These are phyloP conservation scores for Punica granatum DNA, from an alignment of 345 rosid species.

Conservation along the genomic window DNA sequence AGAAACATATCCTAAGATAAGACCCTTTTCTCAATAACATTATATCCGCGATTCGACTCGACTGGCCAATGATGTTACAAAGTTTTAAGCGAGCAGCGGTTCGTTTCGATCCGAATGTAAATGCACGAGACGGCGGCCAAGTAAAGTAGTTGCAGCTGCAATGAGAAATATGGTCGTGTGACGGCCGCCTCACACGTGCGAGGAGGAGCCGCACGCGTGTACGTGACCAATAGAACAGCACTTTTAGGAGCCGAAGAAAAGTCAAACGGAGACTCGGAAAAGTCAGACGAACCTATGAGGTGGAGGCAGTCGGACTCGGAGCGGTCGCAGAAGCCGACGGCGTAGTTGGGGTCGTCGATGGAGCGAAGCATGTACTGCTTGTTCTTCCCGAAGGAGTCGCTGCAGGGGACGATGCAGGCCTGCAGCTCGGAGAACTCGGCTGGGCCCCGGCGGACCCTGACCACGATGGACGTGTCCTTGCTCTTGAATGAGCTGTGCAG, in stretches of 20 bases:
- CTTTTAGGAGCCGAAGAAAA: no score
- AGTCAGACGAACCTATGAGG: constrained; percentile 60
- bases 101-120: no score
- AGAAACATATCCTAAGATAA: no score
- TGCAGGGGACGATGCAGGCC: constrained; percentile 80
- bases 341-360: constrained; percentile 81
- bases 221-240: not conserved
- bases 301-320: constrained; percentile 72
- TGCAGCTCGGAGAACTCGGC: constrained; percentile 65
- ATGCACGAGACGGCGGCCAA: no score
- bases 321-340: constrained; percentile 83
- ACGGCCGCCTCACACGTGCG: no score
- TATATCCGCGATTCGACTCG: no score
- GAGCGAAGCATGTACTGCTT: constrained; percentile 70
- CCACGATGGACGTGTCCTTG: constrained; percentile 74
- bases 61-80: no score
- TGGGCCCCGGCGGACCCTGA: constrained; percentile 63
- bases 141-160: no score
- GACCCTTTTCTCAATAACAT: no score
- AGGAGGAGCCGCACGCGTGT: no score
- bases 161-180: no score
- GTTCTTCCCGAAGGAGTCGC: constrained; percentile 50
- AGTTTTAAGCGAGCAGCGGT: no score
- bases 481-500: constrained; percentile 58
- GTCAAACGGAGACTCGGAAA: not conserved